These are phyloP conservation scores for Lactarius hatsudake DNA, from an alignment of 768 basidiomycete genomes.

Conservation along the genomic window DNA sequence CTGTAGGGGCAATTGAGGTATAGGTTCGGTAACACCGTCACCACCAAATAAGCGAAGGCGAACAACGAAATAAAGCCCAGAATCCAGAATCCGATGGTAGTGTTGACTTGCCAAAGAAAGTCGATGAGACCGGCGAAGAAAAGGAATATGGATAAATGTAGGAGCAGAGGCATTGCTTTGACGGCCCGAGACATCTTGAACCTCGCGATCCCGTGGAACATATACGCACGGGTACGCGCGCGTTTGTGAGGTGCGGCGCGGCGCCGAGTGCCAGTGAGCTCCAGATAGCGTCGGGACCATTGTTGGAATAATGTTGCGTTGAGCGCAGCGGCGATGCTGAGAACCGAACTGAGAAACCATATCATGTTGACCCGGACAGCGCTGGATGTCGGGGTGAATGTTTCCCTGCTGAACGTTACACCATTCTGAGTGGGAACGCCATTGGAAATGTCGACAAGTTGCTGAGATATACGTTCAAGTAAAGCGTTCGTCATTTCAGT, in stretches of 20 bases:
- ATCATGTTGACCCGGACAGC: not conserved
- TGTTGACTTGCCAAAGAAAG: not conserved
- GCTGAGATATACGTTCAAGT: not conserved
- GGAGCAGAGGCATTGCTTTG: not conserved
- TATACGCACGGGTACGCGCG: not conserved
- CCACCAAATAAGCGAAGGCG: not conserved
- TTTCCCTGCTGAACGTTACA: not conserved
- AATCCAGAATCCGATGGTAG: not conserved
- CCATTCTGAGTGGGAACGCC: not conserved
- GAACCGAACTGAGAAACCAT: conserved; percentile 2
- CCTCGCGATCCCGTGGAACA: not conserved
- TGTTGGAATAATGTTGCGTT: not conserved
- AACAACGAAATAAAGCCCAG: not conserved
- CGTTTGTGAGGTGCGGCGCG: not conserved
- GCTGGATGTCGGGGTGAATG: not conserved
- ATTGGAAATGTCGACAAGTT: not conserved
- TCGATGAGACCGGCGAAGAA: not conserved
- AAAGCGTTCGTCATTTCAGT: not conserved
- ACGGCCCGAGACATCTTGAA: not conserved
- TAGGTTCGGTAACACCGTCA: conserved; percentile 5
- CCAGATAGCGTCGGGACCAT: not conserved
- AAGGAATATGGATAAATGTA: not conserved
- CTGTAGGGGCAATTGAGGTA: conserved; percentile 7
- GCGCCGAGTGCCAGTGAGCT: not conserved
- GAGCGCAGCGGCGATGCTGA: not conserved